These are phyloP conservation scores for Heliamphora ciliata DNA, from an alignment of 179 eudicot genomes.

Conservation along the genomic window DNA sequence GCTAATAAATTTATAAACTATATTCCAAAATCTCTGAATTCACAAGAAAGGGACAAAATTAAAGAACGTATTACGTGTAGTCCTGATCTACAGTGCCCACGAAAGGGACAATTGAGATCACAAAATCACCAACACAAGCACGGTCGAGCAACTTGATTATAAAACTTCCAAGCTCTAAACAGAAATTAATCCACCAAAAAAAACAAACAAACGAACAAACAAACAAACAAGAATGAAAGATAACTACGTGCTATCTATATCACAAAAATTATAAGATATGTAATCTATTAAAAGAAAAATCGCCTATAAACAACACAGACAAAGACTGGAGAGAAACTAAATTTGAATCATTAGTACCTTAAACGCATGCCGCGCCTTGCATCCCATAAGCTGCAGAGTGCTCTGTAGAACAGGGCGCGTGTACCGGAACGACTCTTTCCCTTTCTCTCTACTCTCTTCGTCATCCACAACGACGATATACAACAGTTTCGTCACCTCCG, in stretches of 20 bases:
- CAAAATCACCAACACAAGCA: neutral
- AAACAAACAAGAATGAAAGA: neutral
- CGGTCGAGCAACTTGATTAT: neutral
- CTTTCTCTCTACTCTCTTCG: conserved; percentile 31
- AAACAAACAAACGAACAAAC: neutral
- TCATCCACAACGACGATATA: conserved; percentile 77
- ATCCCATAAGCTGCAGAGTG: conserved; percentile 93
- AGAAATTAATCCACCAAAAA: conserved; percentile 2
- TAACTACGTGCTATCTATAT: neutral
- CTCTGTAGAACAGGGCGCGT: conserved; percentile 87
- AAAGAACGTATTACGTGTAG: neutral
- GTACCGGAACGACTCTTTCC: conserved; percentile 62
- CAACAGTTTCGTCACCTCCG: conserved; percentile 55
- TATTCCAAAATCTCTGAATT: neutral
- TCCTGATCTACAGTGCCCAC: neutral
- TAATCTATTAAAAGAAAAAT: neutral
- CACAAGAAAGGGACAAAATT: neutral
- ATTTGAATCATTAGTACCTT: conserved; percentile 37
- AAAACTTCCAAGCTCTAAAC: neutral
- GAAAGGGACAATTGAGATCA: neutral
- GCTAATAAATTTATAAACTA: neutral
- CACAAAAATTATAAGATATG: neutral
- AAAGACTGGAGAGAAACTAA: neutral
- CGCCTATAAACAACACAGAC: neutral
- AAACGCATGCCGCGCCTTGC: conserved; percentile 95